Evolutionary conservation across 2,329 filamentous ascomycete species (phyloP), one percentile per base, ranked within the genome.

Genomic region (Trichoderma atroviride): DNA sequence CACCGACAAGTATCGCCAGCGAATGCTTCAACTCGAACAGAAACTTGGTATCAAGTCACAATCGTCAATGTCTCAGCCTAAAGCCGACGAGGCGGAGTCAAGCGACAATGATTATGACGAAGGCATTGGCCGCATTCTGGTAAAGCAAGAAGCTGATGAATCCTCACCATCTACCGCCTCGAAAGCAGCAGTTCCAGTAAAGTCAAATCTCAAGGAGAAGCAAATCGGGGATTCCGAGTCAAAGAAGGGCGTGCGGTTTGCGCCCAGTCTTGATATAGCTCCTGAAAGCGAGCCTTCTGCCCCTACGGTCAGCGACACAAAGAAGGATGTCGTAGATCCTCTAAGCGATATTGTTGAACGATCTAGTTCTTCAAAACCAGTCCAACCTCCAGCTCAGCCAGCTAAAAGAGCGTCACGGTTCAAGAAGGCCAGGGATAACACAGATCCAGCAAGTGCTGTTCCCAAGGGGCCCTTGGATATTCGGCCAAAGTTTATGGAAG

Each of bases 11-110:
- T 96, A 97, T 75, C 88, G 89, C 37, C 85, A 87, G 74, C 87
- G 92, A 73, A 98, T 99, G 96, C 86, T 91, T 56, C 92, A 94
- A 73, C 83, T 99, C 5, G 92, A 97, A 79, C 85, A 90, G 76
- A 91, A 89, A 72, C 85, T 97, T 0, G 86, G 84, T n/a, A 86
- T 90, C 72, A 86, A 82, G 71, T 83, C 83, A 3, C 80, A 81
- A 16, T 83, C 82, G 59, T 81, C 79, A 84, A 76, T 90, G 87
- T 75, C 88, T 85, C 76, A 90, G 86, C 75, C 88, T 85, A 65
- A 88, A 86, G 75, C 75, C 71, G 76, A 74, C 68, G 77, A 81
- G 1, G 78, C 80, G 13, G 79, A 79, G 7, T 75, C 80, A 5
- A 75, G 76, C 14, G 76, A 72, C 0, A 79, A 85, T 31, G 85